A percentile compares a stretch with the other conserved stretches of the same genome.
Evolutionary conservation across 2,329 filamentous ascomycete species (phyloP).

Genomic region (Hymenoscyphus infarciens): DNA sequence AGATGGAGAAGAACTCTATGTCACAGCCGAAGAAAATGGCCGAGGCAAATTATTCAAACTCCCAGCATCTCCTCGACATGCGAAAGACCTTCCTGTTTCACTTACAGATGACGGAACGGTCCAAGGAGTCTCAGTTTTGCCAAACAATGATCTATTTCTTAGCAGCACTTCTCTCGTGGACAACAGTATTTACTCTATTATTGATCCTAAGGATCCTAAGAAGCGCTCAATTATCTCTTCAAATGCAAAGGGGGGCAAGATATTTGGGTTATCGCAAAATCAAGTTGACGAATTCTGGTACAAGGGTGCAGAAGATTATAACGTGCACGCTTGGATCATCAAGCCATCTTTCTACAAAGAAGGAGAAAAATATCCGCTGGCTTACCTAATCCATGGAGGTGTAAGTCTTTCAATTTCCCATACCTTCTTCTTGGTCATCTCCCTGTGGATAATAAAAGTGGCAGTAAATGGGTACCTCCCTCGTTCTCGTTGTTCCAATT

Average conservation of each 20-base stretch:
- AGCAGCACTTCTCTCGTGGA: conserved; percentile 68
- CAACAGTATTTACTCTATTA: conserved; percentile 63
- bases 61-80: conserved; percentile 50
- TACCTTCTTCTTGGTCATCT: not conserved
- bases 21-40: conserved; percentile 70
- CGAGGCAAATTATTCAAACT: conserved; percentile 59
- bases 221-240: conserved; percentile 53
- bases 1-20: conserved; percentile 61
- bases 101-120: conserved; percentile 55
- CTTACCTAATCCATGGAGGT: conserved; percentile 78
- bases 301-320: conserved; percentile 57
- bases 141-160: conserved; percentile 54
- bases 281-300: conserved; percentile 70
- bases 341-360: conserved; percentile 63
- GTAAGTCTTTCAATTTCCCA: conserved; percentile 19
- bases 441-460: too few relatives aligned
- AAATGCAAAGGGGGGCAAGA: conserved; percentile 59
- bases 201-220: conserved; percentile 40
- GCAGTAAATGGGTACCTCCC: too few relatives aligned
- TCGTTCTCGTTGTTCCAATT: too few relatives aligned
- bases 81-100: conserved; percentile 45
- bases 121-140: conserved; percentile 49
- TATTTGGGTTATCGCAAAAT: conserved; percentile 60
- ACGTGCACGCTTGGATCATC: conserved; percentile 67
- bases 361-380: conserved; percentile 70